Conservation (phyloP, 1,284 basidiomycete genomes). For the Ustilago nuda region DNA sequence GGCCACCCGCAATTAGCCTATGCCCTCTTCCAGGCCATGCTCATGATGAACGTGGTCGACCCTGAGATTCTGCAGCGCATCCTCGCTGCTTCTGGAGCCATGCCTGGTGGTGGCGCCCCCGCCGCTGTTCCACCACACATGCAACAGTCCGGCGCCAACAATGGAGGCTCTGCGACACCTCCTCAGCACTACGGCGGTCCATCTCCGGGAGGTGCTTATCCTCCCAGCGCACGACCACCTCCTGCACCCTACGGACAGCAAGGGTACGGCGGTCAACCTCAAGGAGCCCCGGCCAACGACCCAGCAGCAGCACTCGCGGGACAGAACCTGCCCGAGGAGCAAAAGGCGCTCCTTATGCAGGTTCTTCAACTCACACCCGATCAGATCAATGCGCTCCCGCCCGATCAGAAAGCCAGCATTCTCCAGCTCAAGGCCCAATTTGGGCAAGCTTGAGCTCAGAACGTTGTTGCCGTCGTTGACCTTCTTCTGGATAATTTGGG, state of each 20-base stretch:
- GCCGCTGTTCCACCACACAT: constrained; percentile 40
- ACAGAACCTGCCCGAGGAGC: constrained; percentile 60
- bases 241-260: constrained; percentile 34
- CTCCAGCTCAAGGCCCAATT: constrained; percentile 73
- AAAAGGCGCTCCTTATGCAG: constrained; percentile 72
- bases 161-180: constrained; percentile 39
- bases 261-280: constrained; percentile 25
- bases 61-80: constrained; percentile 80
- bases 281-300: constrained; percentile 35
- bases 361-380: constrained; percentile 86
- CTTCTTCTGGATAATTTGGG: background rate
- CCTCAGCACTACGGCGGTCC: constrained; percentile 42
- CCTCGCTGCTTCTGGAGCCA: constrained; percentile 48
- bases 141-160: constrained; percentile 24
- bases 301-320: constrained; percentile 45
- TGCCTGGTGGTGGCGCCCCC: constrained; percentile 18
- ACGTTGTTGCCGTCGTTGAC: background rate
- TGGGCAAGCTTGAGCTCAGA: constrained; percentile 47
- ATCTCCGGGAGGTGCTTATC: constrained; percentile 16
- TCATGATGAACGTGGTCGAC: constrained; percentile 95
- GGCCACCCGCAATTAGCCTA: constrained; percentile 93
- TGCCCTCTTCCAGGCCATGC: constrained; percentile 93
- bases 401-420: constrained; percentile 85
- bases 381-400: constrained; percentile 86
- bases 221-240: constrained; percentile 28